phyloP scores from a whole-genome alignment of 768 basidiomycete species.

The Agaricus bisporus region DNA sequence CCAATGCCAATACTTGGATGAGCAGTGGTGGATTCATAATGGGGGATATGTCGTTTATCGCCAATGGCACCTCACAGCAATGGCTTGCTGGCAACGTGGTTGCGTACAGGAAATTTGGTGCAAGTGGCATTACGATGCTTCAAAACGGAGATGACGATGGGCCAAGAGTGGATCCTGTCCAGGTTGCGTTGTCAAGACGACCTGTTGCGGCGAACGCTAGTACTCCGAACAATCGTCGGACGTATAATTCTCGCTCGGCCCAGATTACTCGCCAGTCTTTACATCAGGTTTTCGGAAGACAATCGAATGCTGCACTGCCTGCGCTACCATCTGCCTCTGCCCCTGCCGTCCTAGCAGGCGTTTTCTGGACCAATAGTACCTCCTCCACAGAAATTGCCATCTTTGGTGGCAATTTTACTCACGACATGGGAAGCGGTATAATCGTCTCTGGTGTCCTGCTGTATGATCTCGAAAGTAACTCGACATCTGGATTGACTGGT shows the following conservation, averaged over 20 bases:
- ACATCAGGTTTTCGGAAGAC: constrained; percentile 44
- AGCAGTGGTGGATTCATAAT: constrained; percentile 69
- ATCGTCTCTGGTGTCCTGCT: constrained; percentile 53
- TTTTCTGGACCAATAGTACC: constrained; percentile 83
- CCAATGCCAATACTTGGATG: constrained; percentile 54
- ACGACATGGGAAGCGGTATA: constrained; percentile 33
- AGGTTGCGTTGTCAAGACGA: constrained; percentile 45
- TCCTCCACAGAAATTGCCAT: constrained; percentile 61
- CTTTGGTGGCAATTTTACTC: constrained; percentile 88
- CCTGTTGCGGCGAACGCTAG: constrained; percentile 23
- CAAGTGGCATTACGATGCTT: constrained; percentile 74
- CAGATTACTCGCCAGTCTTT: constrained; percentile 48
- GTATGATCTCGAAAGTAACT: constrained; percentile 53
- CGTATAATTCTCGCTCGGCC: constrained; percentile 27
- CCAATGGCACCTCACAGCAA: constrained; percentile 59
- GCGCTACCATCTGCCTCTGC: constrained; percentile 49
- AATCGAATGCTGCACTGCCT: constrained; percentile 48
- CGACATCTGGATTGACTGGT: constrained; percentile 51
- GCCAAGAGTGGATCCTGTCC: constrained; percentile 57
- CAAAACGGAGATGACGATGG: constrained; percentile 54
- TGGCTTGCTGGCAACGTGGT: constrained; percentile 65
- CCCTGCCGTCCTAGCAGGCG: constrained; percentile 79
- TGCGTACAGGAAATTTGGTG: constrained; percentile 57
- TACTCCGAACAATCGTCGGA: constrained; percentile 31
- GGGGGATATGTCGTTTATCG: constrained; percentile 65